These are phyloP conservation scores for Macrolepiota albuminosa DNA, from an alignment of 768 basidiomycete genomes.

Conservation along the genomic window DNA sequence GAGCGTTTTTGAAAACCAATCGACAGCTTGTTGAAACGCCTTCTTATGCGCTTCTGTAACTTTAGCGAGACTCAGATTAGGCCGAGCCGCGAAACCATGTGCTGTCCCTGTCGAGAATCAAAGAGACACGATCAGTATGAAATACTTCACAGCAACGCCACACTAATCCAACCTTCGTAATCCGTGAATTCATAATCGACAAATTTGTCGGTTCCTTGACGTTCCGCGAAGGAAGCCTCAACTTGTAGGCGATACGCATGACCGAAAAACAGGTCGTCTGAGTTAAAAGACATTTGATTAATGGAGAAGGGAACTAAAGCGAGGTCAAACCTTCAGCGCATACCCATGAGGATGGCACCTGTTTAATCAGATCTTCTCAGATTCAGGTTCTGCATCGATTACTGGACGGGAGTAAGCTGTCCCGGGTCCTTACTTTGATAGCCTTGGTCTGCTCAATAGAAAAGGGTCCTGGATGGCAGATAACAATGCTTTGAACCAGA, in stretches of 20 bases:
- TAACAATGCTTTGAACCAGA: constrained; percentile 17
- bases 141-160: too few species aligned
- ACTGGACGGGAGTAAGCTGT: background rate
- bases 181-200: constrained; percentile 22
- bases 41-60: constrained; percentile 21
- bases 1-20: constrained; percentile 18
- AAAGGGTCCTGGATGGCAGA: constrained; percentile 19
- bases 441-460: constrained; percentile 13
- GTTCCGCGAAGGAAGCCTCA: constrained; percentile 19
- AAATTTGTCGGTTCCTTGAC: constrained; percentile 15
- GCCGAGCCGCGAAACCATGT: constrained; percentile 23
- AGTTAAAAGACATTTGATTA: background rate
- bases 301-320: background rate
- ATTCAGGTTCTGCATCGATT: background rate
- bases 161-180: constrained; percentile 15
- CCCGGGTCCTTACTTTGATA: constrained; percentile 14
- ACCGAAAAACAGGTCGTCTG: constrained; percentile 20
- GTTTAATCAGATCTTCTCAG: background rate
- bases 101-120: constrained; percentile 16
- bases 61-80: constrained; percentile 19
- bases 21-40: constrained; percentile 22
- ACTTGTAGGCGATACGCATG: constrained; percentile 10
- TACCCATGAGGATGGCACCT: constrained; percentile 21
- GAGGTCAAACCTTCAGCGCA: constrained; percentile 18
- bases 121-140: background rate